Percentiles rank a stretch among this genome's conserved stretches.
These are phyloP conservation scores for Naganishia friedmannii DNA, from an alignment of 768 basidiomycete species.

Conservation along the genomic window DNA sequence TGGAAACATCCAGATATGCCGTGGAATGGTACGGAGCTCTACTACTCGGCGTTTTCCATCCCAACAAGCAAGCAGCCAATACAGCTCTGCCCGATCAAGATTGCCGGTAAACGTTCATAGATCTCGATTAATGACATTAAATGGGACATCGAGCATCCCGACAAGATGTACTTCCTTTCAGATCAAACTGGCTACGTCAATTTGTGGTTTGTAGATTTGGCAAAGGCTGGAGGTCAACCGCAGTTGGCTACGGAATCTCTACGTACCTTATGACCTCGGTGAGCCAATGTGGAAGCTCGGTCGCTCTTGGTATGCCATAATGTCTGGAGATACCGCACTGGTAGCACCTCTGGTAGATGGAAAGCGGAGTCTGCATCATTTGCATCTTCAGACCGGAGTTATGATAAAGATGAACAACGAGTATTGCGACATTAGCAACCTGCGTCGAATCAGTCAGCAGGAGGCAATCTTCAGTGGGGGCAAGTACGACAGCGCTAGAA, in stretches of 20 bases:
- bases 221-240: slow-evolving; percentile 10
- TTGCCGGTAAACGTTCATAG: slow-evolving; percentile 60
- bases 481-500: slow-evolving; percentile 28
- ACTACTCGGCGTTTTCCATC: slow-evolving; percentile 52
- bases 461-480: slow-evolving; percentile 37
- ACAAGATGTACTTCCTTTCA: slow-evolving; percentile 62
- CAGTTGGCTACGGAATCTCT: slow-evolving; percentile 48
- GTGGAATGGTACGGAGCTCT: slow-evolving; percentile 65
- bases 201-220: slow-evolving; percentile 59
- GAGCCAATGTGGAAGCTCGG: slow-evolving; percentile 61
- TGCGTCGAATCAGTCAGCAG: slow-evolving; percentile 26
- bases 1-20: slow-evolving; percentile 65
- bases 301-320: slow-evolving; percentile 55
- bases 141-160: slow-evolving; percentile 57
- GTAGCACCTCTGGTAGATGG: slow-evolving; percentile 55
- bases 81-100: slow-evolving; percentile 53
- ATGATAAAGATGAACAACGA: slow-evolving; percentile 15
- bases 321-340: slow-evolving; percentile 37
- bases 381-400: slow-evolving; percentile 49
- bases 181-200: slow-evolving; percentile 69
- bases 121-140: slow-evolving; percentile 62
- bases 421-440: slow-evolving; percentile 32
- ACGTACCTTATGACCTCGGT: slow-evolving; percentile 61
- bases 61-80: slow-evolving; percentile 33
- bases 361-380: slow-evolving; percentile 53